Evolutionary conservation across 352 stramenopile genomes (phyloP), one percentile per base, ranked within the genome.

Genomic region (Lagenidium sp.): DNA sequence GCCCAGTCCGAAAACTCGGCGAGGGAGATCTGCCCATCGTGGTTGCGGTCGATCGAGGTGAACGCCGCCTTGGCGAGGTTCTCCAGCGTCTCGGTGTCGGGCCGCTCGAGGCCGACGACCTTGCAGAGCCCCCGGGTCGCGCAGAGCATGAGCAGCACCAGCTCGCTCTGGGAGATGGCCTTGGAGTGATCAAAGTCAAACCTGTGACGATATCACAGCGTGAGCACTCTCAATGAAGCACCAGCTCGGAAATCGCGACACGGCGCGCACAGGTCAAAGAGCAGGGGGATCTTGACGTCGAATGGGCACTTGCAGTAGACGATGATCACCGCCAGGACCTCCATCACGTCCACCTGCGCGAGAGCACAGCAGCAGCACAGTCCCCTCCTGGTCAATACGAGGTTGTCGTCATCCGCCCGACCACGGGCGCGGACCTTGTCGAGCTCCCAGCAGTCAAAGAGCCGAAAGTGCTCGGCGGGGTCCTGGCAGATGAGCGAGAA

Each of bases 131-230:
- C 77, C n/a, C 77, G 63, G 12, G 73, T 82, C 7, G 71, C 69
- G 45, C 71, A 89, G 16, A 89, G 58, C 68, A 86, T 74, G 10
- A 89, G 50, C 10, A 89, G 53, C 8, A 86, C 65, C 5, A 89
- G 52, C 29, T 89, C 77, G 26, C 60, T 53, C 36, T 74, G 53
- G 0, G 71, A 86, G 15, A 89, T 86, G 32, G 74, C 63, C 6
- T 74, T 53, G 29, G 73, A 86, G 19, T 86, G 66, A 25, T 86
- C 71, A 39, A 89, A 89, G 52, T 89, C 77, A 53, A 89, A 89
- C 3, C 68, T 81, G 29, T 8, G n/a, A n/a, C n/a, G n/a, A n/a
- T n/a, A n/a, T n/a, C n/a, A n/a, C n/a, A n/a, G n/a, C n/a, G n/a
- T n/a, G n/a, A n/a, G n/a, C n/a, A n/a, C n/a, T n/a, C n/a, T n/a